Percentiles rank a stretch among this genome's conserved stretches.
Conservation (phyloP, 148 eudicot species). For the Chenopodium quinoa region DNA sequence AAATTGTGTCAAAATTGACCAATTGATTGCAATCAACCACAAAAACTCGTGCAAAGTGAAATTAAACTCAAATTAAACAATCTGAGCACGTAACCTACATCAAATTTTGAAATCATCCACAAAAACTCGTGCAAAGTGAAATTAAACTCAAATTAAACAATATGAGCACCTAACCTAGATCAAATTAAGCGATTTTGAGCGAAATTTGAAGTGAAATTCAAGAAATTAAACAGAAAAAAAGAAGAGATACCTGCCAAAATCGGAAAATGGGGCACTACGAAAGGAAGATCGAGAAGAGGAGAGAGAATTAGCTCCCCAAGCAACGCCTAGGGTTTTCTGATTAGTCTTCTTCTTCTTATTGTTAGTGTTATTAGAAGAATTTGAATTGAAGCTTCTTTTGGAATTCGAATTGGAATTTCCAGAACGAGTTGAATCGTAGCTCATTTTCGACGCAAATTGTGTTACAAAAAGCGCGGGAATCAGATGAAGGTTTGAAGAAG, state of each 20-base stretch:
- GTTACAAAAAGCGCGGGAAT: not conserved
- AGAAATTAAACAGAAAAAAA: not conserved
- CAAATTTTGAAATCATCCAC: not conserved
- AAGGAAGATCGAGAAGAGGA: conserved; percentile 75
- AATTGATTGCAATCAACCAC: not conserved
- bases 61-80: not conserved
- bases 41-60: not conserved
- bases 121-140: not conserved
- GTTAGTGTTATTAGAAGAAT: conserved; percentile 32
- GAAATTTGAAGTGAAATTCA: conserved; percentile 5
- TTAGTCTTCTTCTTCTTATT: conserved; percentile 37
- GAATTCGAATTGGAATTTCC: conserved; percentile 53
- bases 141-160: not conserved
- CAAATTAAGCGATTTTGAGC: too few species aligned
- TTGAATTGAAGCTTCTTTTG: conserved; percentile 58
- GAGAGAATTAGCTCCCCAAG: conserved; percentile 81
- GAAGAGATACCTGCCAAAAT: conserved; percentile 61
- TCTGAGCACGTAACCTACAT: not conserved
- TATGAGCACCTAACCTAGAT: not conserved
- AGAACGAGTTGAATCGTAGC: conserved; percentile 46
- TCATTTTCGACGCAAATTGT: conserved; percentile 34
- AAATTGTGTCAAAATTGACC: too few species aligned
- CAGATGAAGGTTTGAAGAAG: not conserved
- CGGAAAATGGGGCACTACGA: conserved; percentile 74
- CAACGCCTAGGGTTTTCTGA: conserved; percentile 92